phyloP scores from a whole-genome alignment of 495 filamentous ascomycete species.

The Bathelium albidoporum region DNA sequence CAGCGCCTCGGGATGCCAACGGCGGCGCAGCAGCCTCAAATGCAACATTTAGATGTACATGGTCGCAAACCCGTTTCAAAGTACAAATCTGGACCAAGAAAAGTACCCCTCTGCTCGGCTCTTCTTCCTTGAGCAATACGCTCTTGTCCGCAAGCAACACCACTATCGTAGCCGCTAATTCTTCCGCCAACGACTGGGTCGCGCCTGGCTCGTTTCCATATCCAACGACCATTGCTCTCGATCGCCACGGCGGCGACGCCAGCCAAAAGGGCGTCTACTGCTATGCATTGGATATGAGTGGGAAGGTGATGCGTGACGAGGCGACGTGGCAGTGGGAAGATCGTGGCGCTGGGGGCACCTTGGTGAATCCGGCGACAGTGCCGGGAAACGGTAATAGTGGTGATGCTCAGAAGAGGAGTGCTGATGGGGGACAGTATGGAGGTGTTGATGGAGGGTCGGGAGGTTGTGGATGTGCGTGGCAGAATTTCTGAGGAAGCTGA shows the following conservation, averaged over 20 bases:
- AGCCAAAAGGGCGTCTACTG: constrained; percentile 59
- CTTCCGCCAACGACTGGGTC: constrained; percentile 43
- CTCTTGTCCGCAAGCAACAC: constrained; percentile 1
- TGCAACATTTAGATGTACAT: constrained; percentile 65
- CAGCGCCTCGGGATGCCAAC: constrained; percentile 20
- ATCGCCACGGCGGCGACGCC: constrained; percentile 56
- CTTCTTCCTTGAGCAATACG: background rate
- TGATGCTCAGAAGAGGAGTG: background rate
- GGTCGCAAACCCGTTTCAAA: constrained; percentile 72
- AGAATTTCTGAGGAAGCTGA: background rate
- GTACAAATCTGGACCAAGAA: constrained; percentile 78
- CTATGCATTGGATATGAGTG: constrained; percentile 48
- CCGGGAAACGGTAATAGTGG: background rate
- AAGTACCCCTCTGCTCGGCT: background rate
- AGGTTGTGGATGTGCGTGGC: background rate
- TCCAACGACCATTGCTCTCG: constrained; percentile 67
- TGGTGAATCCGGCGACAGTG: background rate
- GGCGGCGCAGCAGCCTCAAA: constrained; percentile 52
- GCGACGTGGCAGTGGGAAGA: constrained; percentile 32
- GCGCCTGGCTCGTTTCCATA: constrained; percentile 75
- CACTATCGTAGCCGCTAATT: constrained; percentile 22
- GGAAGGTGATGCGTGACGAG: constrained; percentile 42
- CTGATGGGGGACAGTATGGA: background rate
- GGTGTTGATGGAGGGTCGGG: background rate
- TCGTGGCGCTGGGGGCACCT: background rate